Percentiles rank a stretch among this genome's conserved stretches.
phyloP scores from a whole-genome alignment of 805 yeast genomes.

The Kurtzmaniella fragi region DNA sequence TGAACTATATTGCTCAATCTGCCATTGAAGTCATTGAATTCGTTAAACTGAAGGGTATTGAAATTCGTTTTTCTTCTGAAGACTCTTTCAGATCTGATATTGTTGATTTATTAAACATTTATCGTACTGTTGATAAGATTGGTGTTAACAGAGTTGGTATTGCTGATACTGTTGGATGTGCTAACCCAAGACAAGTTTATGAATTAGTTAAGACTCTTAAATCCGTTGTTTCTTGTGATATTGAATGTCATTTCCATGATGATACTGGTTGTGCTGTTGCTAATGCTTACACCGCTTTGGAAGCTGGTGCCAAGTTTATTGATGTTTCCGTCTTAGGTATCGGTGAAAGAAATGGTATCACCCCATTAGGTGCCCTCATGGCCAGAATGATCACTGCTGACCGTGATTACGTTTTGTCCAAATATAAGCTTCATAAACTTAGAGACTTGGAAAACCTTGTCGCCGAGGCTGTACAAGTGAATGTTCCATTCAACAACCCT shows the following conservation, averaged over 20 bases:
- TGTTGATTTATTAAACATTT: slow-evolving; percentile 54
- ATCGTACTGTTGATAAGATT: slow-evolving; percentile 56
- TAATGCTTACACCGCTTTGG: slow-evolving; percentile 58
- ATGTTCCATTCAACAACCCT: slow-evolving; percentile 58
- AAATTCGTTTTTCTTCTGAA: slow-evolving; percentile 54
- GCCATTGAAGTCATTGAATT: slow-evolving; percentile 58
- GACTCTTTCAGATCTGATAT: slow-evolving; percentile 59
- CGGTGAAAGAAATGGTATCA: slow-evolving; percentile 62
- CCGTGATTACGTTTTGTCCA: slow-evolving; percentile 53
- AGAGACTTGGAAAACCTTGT: slow-evolving; percentile 56
- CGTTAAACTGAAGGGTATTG: slow-evolving; percentile 56
- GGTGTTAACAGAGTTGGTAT: slow-evolving; percentile 62
- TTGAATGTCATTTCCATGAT: slow-evolving; percentile 59
- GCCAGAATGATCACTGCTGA: slow-evolving; percentile 62
- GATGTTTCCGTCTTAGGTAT: slow-evolving; percentile 58
- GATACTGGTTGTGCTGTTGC: slow-evolving; percentile 64
- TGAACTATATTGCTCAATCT: slow-evolving; percentile 52
- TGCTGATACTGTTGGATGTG: slow-evolving; percentile 62
- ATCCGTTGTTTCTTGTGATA: slow-evolving; percentile 54
- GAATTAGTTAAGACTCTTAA: slow-evolving; percentile 55
- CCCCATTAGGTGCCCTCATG: slow-evolving; percentile 58
- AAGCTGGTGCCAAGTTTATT: slow-evolving; percentile 56
- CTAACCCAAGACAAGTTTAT: slow-evolving; percentile 59
- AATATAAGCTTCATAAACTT: slow-evolving; percentile 50
- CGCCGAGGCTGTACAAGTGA: slow-evolving; percentile 55